phyloP scores from a whole-genome alignment of 78 protist genomes.

The Chrysochromulina tobinii region DNA sequence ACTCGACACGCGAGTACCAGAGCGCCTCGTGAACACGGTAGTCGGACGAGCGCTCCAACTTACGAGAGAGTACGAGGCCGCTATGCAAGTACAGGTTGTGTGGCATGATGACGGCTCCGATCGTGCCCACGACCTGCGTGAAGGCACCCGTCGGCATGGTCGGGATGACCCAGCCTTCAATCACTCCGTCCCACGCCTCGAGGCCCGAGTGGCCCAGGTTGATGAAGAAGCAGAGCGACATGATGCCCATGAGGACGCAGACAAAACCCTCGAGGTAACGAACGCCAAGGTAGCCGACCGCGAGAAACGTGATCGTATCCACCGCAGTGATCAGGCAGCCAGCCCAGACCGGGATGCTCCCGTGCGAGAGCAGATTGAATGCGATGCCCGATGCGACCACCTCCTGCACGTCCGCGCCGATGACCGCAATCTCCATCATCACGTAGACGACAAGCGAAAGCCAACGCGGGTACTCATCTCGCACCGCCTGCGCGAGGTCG shows the following conservation, averaged over 20 bases:
- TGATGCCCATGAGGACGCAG: background rate
- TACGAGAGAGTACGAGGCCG: slow-evolving; percentile 63
- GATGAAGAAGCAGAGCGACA: slow-evolving; percentile 3
- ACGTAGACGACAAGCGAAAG: background rate
- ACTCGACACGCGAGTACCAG: slow-evolving; percentile 68
- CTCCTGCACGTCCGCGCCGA: slow-evolving; percentile 58
- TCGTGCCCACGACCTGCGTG: slow-evolving; percentile 54
- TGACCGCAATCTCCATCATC: slow-evolving; percentile 56
- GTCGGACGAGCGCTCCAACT: background rate
- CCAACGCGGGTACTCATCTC: slow-evolving; percentile 53
- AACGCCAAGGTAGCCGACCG: slow-evolving; percentile 27
- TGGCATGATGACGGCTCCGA: slow-evolving; percentile 87
- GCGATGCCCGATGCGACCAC: slow-evolving; percentile 42
- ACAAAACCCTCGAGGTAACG: slow-evolving; percentile 35
- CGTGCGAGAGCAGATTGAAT: background rate
- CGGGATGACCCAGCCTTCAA: background rate
- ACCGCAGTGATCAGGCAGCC: slow-evolving; percentile 30
- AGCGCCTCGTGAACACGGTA: slow-evolving; percentile 53
- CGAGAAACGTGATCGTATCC: slow-evolving; percentile 46
- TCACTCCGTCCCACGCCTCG: no score
- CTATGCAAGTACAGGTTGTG: slow-evolving; percentile 82
- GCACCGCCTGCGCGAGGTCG: slow-evolving; percentile 47
- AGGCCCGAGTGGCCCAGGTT: background rate
- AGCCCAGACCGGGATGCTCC: background rate
- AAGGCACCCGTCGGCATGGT: background rate